Evolutionary conservation across 208 protist species (phyloP), one percentile per base, ranked within the genome.

Genomic region (Leptomonas pyrrhocoris): DNA sequence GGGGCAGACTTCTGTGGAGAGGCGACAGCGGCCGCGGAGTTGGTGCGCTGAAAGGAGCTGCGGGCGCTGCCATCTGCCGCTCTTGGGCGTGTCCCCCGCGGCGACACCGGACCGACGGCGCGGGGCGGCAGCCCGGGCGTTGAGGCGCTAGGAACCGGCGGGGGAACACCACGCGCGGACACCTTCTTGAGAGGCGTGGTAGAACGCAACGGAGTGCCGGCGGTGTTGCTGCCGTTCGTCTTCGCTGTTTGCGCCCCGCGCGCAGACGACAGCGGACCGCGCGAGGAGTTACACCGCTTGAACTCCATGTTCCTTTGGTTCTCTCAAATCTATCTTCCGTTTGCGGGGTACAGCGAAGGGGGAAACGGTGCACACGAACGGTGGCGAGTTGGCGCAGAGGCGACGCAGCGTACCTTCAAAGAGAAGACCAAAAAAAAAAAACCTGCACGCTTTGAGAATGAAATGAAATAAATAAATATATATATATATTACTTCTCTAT

Each of bases 221-320:
- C 63, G 43, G n/a, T 63, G 42, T 50, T 73, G 68, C 43, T 69
- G 77, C 27, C 7, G 43, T 61, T 13, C 12, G 36, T 49, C 28
- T 53, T 54, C 50, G 67, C 30, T 42, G 67, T 15, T 60, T 61
- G 57, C 55, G 65, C 27, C 19, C 62, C 38, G 42, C 56, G 45
- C 23, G 60, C 66, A 27, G 74, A 84, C 19, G 36, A 56, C 19
- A 84, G 53, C 6, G 74, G 72, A 3, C 75, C 80, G 36, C 82
- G 78, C 1, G 86, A 90, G 2, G 89, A 94, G 71, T 90, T 87
- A 11, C 54, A 81, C 15, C 89, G 89, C 43, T 85, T 86, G 65
- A 92, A 94, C 45, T 92, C 81, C 85, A 94, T 93, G 34, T n/a
- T n/a, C n/a, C n/a, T n/a, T n/a, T n/a, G n/a, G n/a, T n/a, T n/a